Conservation (phyloP, 257 asterid species). For the Anisodus tanguticus region DNA sequence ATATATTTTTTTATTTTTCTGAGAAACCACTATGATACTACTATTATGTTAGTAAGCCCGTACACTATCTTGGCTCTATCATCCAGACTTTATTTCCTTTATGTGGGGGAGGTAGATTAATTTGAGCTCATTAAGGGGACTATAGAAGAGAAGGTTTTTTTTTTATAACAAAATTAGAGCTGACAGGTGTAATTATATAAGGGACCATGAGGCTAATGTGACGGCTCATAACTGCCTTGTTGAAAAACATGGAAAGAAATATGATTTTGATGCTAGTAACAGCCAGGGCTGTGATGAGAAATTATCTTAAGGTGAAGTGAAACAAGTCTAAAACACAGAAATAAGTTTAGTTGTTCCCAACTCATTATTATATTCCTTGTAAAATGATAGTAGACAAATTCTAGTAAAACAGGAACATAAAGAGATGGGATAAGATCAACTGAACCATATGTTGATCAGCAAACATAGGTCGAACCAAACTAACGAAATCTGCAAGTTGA, state of each 20-base stretch:
- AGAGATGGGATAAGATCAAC: not conserved
- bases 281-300: too few species aligned
- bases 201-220: not conserved
- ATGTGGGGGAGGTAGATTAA: too few species aligned
- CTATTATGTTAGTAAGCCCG: too few species aligned
- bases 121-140: not conserved
- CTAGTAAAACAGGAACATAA: not conserved
- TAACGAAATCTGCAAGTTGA: too few species aligned
- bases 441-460: not conserved
- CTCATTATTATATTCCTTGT: not conserved
- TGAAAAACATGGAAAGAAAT: not conserved
- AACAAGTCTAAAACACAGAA: not conserved
- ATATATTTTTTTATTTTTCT: too few species aligned
- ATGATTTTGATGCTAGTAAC: too few species aligned
- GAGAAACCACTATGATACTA: too few species aligned
- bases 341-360: not conserved
- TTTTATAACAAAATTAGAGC: not conserved
- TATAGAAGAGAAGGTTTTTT: too few species aligned
- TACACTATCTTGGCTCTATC: too few species aligned
- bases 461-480: not conserved
- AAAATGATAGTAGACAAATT: not conserved
- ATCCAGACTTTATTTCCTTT: too few species aligned
- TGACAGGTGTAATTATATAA: not conserved
- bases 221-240: not conserved
- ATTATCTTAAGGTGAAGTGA: too few species aligned